Base-by-base conservation (phyloP, 1,284 basidiomycete genomes). In the Lignosus rhinocerotis region DNA sequence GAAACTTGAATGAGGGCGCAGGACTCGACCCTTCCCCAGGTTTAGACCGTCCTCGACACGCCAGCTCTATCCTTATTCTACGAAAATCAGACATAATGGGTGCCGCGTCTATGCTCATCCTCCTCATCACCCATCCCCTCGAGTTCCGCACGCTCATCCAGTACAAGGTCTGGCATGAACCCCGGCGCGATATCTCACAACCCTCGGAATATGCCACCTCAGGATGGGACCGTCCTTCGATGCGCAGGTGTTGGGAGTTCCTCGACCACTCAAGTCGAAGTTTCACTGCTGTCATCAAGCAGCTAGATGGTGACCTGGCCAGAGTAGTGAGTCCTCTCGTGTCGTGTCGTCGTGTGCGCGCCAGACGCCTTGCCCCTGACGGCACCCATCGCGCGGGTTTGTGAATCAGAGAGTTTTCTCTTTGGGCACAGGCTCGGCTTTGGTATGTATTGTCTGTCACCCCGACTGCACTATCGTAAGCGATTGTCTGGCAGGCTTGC, bases 251-350 rank as follows among this genome's bases (percentile, higher is more conserved):
- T 72, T 99, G 96, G 96, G 77, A 84, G 5, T 90, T 96, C 68
- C 79, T 99, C 55, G 95, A 98, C 79, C 65, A 81, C 73, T 97
- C 96, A 10, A 94, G 92, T 66, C 79, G 96, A 60, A 94, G 90
- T 75, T 99, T 98, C 67, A 82, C 94, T 3, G 88, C 92, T 8
- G 96, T 99, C 66, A 96, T 98, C 72, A 98, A 97, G 77, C 94
- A 98, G 76, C 79, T 99, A 11, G 95, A 99, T 51, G 96, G 95
- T 1, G 96, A 98, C 71, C 78, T 99, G 58, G 93, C 94, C 4
- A 80, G 96, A 59, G 91, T 92, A 47, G 95, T 96, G 69, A 76
- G 92, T 86, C 11, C 38, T 16, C 42, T 34, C 25, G 47, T 41
- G n/a, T 25, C 17, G 39, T 45, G n/a, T 34, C 16, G 38, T 42